Conservation (phyloP, 768 basidiomycete species). For the Sporobolomyces phaffii region DNA sequence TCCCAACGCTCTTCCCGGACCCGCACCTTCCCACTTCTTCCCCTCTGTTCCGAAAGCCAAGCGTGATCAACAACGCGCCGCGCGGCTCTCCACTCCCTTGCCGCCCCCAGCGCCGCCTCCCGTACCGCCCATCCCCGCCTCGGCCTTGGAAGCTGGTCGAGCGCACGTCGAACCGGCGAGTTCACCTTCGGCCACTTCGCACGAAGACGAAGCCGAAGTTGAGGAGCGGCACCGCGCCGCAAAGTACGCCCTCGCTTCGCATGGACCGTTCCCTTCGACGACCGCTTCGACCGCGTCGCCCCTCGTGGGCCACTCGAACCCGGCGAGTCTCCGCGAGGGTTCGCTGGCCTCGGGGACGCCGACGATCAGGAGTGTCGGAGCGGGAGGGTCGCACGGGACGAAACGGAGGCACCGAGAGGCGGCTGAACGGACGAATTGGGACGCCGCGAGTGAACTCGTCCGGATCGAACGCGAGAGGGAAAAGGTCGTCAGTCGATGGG, state of each 20-base stretch:
- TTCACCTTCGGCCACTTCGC: neutral
- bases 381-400: conserved; percentile 21
- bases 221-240: conserved; percentile 1
- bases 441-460: conserved; percentile 26
- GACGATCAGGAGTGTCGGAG: conserved; percentile 4
- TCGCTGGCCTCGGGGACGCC: neutral
- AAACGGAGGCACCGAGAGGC: conserved; percentile 13
- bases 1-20: neutral
- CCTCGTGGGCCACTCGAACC: neutral
- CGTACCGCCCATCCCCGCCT: neutral
- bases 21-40: conserved; percentile 15
- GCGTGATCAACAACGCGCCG: conserved; percentile 7
- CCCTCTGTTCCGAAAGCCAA: conserved; percentile 13
- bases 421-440: conserved; percentile 16
- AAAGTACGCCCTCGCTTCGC: conserved; percentile 2
- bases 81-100: neutral
- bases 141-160: too few species aligned
- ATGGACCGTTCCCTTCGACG: conserved; percentile 7
- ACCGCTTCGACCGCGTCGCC: neutral
- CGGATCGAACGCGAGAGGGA: conserved; percentile 13
- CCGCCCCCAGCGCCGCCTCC: neutral
- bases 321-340: neutral
- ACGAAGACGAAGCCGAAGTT: neutral
- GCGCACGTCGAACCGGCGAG: neutral
- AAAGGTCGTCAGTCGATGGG: neutral